Evolutionary conservation across 768 basidiomycete species (phyloP).

Genomic region (Candolleomyces efflorescens): DNA sequence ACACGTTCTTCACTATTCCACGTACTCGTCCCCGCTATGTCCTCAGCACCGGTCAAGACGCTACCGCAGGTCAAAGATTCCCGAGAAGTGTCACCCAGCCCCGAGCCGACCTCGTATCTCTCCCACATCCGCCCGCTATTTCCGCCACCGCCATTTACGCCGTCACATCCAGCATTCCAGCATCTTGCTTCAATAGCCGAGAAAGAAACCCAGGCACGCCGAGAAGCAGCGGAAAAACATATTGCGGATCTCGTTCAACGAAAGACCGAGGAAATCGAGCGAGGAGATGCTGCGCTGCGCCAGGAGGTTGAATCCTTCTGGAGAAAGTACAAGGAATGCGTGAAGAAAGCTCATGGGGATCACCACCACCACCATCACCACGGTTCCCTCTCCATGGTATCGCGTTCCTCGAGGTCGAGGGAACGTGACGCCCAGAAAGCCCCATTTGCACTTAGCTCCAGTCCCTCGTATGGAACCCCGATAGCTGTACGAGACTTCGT

Average conservation of each 20-base stretch:
- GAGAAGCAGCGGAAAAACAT: constrained; percentile 55
- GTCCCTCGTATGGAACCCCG: constrained; percentile 25
- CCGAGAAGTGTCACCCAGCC: constrained; percentile 18
- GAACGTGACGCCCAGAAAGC: constrained; percentile 7
- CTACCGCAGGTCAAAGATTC: constrained; percentile 21
- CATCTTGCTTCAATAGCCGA: constrained; percentile 59
- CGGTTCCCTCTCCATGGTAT: neutral
- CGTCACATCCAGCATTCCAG: constrained; percentile 66
- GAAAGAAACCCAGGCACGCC: constrained; percentile 48
- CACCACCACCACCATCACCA: constrained; percentile 28
- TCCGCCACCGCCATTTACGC: constrained; percentile 72
- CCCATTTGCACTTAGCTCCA: constrained; percentile 11
- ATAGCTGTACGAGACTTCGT: constrained; percentile 52
- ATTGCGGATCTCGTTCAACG: constrained; percentile 47
- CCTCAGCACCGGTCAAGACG: constrained; percentile 21
- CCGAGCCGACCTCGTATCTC: constrained; percentile 36
- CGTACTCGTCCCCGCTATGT: constrained; percentile 36
- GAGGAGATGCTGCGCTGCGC: constrained; percentile 48
- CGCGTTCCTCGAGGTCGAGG: constrained; percentile 5
- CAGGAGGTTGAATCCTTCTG: constrained; percentile 61
- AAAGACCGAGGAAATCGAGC: constrained; percentile 54
- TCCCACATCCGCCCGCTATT: constrained; percentile 58
- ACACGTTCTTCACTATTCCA: constrained; percentile 39
- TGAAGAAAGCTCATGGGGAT: constrained; percentile 32
- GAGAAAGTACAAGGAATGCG: constrained; percentile 49